Evolutionary conservation across 169 alveolate genomes (phyloP), one percentile per base, ranked within the genome.

Genomic region (Plasmodium relictum): DNA sequence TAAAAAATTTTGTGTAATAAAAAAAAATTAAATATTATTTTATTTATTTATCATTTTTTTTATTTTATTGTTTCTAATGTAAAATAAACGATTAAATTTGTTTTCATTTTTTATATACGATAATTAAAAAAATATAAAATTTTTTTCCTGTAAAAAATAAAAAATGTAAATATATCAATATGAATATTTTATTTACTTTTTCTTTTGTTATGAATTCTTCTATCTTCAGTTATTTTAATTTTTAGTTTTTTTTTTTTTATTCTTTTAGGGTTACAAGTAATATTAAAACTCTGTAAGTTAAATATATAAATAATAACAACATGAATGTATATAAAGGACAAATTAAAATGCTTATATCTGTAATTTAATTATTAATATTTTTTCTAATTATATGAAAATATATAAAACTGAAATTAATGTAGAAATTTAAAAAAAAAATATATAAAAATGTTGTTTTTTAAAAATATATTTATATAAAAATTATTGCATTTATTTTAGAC

Each of bases 151-250:
- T 48, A 24, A 48, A 20, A 31, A 31, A 31, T 16, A 71, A 37
- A 71, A 71, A 39, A 71, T 41, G 12, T 71, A 71, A 71, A 48
- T 37, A 31, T 39, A 71, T 22, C 22, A 59, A 71, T 20, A n/a
- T 14, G 65, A 14, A 48, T 48, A 24, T 54, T 48, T 20, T 48
- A 48, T 22, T 6, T 4, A 56, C 58, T 56, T 56, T 22, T 7
- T 70, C 20, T 70, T 71, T 58, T 54, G 61, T 66, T 48, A 10
- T 71, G 83, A 37, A 48, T 22, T 48, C 45, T 71, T 50, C 80
- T 70, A 70, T 71, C 83, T 71, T 71, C 83, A 10, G 66, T 45
- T 16, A 71, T 48, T 41, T 71, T 71, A 50, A 71, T 41, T 10
- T 48, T 71, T 71, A 48, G 22, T 50, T 41, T 71, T 48, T 48